Conservation (phyloP, 2,329 filamentous ascomycete genomes). For the Cryphonectria radicalis region DNA sequence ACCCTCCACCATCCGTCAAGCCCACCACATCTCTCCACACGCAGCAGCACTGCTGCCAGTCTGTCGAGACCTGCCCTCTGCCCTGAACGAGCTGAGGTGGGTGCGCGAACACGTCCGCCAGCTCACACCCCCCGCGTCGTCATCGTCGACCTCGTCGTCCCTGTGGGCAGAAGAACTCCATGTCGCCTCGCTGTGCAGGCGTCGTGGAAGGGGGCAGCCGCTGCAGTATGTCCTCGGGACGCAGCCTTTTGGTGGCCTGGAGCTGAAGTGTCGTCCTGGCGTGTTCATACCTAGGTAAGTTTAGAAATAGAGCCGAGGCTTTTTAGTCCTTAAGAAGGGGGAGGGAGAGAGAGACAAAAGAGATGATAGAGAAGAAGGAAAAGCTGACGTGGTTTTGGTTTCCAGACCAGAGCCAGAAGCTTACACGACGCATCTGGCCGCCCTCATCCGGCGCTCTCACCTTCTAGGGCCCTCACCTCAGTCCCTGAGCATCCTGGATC, state of each 20-base stretch:
- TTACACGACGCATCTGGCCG: conserved; percentile 62
- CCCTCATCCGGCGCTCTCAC: conserved; percentile 41
- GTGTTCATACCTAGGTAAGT: conserved; percentile 81
- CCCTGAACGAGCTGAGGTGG: conserved; percentile 74
- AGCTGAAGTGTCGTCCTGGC: conserved; percentile 74
- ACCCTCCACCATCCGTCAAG: conserved; percentile 60
- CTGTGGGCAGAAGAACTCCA: conserved; percentile 3
- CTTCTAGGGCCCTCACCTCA: conserved; percentile 15
- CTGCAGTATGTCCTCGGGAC: conserved; percentile 88
- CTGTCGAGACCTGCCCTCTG: conserved; percentile 66
- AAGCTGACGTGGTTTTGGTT: conserved; percentile 7
- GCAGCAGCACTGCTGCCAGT: conserved; percentile 65
- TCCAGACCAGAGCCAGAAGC: conserved; percentile 70
- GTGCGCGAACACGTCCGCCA: conserved; percentile 60
- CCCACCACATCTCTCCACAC: conserved; percentile 57
- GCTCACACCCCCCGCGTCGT: background rate
- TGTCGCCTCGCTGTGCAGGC: conserved; percentile 49
- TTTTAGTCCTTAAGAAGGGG: background rate
- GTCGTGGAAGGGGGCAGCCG: conserved; percentile 67
- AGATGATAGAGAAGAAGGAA: background rate
- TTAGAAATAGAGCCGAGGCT: background rate
- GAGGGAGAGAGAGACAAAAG: background rate
- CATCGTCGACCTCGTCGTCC: background rate
- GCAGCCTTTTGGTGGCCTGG: conserved; percentile 84
- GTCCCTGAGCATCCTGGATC: conserved; percentile 70